Evolutionary conservation across 2,329 filamentous ascomycete species (phyloP).

Genomic region (Fusarium lateritium): DNA sequence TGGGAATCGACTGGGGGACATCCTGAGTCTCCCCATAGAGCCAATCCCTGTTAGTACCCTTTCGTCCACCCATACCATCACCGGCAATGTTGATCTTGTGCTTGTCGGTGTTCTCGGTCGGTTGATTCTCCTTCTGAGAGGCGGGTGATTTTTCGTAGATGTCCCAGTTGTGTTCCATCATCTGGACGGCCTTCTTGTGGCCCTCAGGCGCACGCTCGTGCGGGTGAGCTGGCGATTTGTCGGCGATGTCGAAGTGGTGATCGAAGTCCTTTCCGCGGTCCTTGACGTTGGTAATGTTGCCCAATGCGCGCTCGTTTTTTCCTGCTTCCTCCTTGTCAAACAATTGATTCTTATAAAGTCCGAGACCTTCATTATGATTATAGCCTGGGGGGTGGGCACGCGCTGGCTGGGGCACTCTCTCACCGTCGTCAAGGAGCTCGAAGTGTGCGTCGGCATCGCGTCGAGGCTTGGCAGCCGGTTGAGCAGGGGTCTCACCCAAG

Average conservation of each 20-base stretch:
- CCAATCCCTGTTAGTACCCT: slow-evolving; percentile 70
- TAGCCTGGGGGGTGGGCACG: slow-evolving; percentile 65
- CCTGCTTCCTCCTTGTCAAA: slow-evolving; percentile 70
- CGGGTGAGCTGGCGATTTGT: slow-evolving; percentile 70
- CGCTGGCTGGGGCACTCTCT: slow-evolving; percentile 66
- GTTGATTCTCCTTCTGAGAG: slow-evolving; percentile 67
- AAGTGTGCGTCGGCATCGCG: slow-evolving; percentile 88
- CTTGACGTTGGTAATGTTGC: slow-evolving; percentile 79
- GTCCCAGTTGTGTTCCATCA: slow-evolving; percentile 78
- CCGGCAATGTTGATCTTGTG: slow-evolving; percentile 64
- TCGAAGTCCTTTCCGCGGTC: slow-evolving; percentile 83
- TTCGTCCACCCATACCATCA: slow-evolving; percentile 77
- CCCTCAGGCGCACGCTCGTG: slow-evolving; percentile 67
- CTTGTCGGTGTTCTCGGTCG: slow-evolving; percentile 62
- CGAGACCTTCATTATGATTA: slow-evolving; percentile 76
- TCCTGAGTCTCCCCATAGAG: slow-evolving; percentile 61
- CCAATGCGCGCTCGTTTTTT: slow-evolving; percentile 64
- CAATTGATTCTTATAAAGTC: slow-evolving; percentile 83
- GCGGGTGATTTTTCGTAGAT: slow-evolving; percentile 68
- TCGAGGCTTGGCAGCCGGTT: slow-evolving; percentile 76
- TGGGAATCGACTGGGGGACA: slow-evolving; percentile 43
- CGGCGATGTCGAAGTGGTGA: slow-evolving; percentile 82
- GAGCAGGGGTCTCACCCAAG: slow-evolving; percentile 68
- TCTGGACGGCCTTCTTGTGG: slow-evolving; percentile 78
- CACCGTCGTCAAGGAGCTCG: slow-evolving; percentile 83